Evolutionary conservation across 2,329 filamentous ascomycete genomes (phyloP), one percentile per base, ranked within the genome.

Genomic region (Myriosclerotinia duriaeana): DNA sequence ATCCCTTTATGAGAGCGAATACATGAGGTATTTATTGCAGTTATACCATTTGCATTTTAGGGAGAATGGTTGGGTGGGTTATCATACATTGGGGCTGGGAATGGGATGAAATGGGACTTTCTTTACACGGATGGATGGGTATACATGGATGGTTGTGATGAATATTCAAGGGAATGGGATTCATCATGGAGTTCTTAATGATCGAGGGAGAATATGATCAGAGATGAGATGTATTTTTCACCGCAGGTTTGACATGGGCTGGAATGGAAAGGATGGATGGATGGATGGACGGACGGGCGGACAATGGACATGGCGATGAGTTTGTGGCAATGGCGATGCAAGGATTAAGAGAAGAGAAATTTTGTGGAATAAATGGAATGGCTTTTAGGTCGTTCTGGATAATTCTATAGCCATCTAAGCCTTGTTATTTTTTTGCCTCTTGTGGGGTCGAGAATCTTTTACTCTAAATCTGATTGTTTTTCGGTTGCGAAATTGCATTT

Each of bases 11-110:
- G 44, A 22, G 58, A 38, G 58, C 58, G 30, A 60, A 34, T 36
- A 60, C 46, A 38, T 15, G 17, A 50, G 58, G 58, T 50, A 60
- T 50, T 50, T 22, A 55, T 15, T 53, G 22, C 59, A 34, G 30
- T 53, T 62, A 53, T 62, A 53, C 46, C 59, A 62, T 42, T 53
- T 42, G 59, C 59, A 53, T 62, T 53, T 62, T 42, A 30, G n/a
- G 59, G 59, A 53, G 59, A 53, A 62, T 53, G 48, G 46, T 53
- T 53, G 36, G 59, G 34, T 42, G 36, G 46, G 48, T 38, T 53
- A n/a, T 62, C n/a, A 40, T 40, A 62, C 59, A 53, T 53, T 30
- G 48, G n/a, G 17, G n/a, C 38, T 5, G 8, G 22, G 36, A 52
- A 20, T 53, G 46, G 59, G 15, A 26, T 17, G 44, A 30, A 17